Percentiles rank a stretch among this genome's conserved stretches.
Evolutionary conservation across 1,284 basidiomycete genomes (phyloP).

Genomic region (Sphagnurus paluster): DNA sequence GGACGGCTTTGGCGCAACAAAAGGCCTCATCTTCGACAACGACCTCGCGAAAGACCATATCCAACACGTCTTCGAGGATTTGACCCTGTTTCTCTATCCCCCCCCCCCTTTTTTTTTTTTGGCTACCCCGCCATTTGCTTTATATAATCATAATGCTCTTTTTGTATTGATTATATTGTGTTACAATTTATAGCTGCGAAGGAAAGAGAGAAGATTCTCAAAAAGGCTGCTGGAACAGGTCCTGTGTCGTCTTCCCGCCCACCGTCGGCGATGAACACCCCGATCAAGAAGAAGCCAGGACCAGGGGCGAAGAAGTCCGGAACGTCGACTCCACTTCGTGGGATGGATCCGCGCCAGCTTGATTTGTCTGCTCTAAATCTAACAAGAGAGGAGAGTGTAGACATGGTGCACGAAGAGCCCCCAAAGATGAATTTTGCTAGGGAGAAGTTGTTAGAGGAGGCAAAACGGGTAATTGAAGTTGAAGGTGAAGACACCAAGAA

Average conservation of each 20-base stretch:
- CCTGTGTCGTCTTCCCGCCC: slow-evolving; percentile 44
- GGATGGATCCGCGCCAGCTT: slow-evolving; percentile 53
- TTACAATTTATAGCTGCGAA: slow-evolving; percentile 62
- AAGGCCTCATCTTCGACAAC: slow-evolving; percentile 27
- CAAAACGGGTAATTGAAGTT: slow-evolving; percentile 53
- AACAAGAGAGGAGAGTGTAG: slow-evolving; percentile 43
- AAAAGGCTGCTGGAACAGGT: slow-evolving; percentile 36
- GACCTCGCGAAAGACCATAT: slow-evolving; percentile 19
- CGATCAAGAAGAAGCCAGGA: slow-evolving; percentile 36
- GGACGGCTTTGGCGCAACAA: slow-evolving; percentile 59
- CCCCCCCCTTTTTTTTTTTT: slow-evolving; percentile 1
- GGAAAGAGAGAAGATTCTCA: slow-evolving; percentile 74
- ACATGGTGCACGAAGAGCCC: slow-evolving; percentile 55
- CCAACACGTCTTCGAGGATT: slow-evolving; percentile 10
- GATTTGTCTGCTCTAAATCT: slow-evolving; percentile 81
- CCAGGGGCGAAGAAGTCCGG: slow-evolving; percentile 35
- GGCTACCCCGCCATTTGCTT: slow-evolving; percentile 20
- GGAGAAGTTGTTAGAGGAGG: slow-evolving; percentile 88
- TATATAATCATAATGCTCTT: slow-evolving; percentile 27
- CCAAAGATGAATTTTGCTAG: slow-evolving; percentile 73
- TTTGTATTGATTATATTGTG: slow-evolving; percentile 39
- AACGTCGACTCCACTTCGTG: slow-evolving; percentile 38
- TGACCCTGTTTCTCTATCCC: slow-evolving; percentile 17
- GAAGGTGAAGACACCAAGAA: slow-evolving; percentile 61
- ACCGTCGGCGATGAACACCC: slow-evolving; percentile 39